A percentile compares a stretch with the other conserved stretches of the same genome.
Evolutionary conservation across 768 basidiomycete genomes (phyloP).

Genomic region (Zangia roseola): DNA sequence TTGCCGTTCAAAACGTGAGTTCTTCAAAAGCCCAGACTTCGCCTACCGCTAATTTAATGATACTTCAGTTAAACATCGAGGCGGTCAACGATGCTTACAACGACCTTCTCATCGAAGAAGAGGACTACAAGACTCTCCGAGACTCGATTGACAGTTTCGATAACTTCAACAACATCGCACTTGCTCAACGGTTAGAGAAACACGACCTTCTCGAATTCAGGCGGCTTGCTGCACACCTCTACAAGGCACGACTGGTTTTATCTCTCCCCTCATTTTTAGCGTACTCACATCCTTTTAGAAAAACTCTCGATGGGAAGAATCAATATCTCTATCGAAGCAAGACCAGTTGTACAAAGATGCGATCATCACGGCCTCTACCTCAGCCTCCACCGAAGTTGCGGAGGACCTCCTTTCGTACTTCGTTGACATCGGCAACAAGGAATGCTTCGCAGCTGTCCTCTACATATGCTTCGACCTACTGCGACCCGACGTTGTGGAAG

Average conservation of each 20-base stretch:
- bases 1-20: constrained; percentile 90
- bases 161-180: constrained; percentile 90
- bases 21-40: not conserved
- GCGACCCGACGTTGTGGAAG: constrained; percentile 88
- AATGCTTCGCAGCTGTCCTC: constrained; percentile 89
- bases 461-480: constrained; percentile 96
- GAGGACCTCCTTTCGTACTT: constrained; percentile 96
- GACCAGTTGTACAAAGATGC: constrained; percentile 98
- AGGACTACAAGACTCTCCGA: constrained; percentile 96
- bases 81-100: constrained; percentile 99
- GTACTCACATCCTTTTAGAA: constrained; percentile 50
- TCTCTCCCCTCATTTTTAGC: not conserved
- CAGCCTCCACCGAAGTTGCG: constrained; percentile 81
- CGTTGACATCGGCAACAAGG: constrained; percentile 97
- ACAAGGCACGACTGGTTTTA: constrained; percentile 60
- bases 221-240: constrained; percentile 89
- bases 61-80: constrained; percentile 82
- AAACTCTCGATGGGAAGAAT: constrained; percentile 95
- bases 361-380: constrained; percentile 88
- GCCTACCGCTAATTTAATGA: constrained; percentile 1
- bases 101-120: constrained; percentile 96
- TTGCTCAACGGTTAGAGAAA: constrained; percentile 83
- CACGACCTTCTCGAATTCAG: constrained; percentile 96
- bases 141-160: constrained; percentile 98
- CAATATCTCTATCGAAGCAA: constrained; percentile 90